A percentile compares a stretch with the other conserved stretches of the same genome.
Conservation (phyloP, 441 rosid genomes). For the Populus trichocarpa region DNA sequence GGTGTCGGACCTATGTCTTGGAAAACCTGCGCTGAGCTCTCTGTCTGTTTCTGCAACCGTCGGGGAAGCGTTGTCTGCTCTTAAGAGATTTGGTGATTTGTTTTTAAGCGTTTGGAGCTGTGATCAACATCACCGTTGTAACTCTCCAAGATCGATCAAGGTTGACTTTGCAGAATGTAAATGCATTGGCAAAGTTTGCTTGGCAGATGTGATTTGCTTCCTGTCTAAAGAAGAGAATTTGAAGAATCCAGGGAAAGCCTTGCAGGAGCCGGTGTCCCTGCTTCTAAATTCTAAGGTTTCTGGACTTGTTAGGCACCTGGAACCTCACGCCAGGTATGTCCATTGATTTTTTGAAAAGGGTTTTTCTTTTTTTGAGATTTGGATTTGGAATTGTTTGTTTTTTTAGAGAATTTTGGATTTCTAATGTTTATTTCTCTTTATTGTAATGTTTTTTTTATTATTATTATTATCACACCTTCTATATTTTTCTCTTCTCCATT, state of each 20-base stretch:
- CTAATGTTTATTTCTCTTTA: neutral
- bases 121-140: conserved; percentile 5
- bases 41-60: conserved; percentile 53
- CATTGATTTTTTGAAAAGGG: neutral
- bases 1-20: conserved; percentile 69
- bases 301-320: conserved; percentile 49
- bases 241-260: conserved; percentile 39
- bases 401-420: neutral
- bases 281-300: conserved; percentile 33
- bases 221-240: conserved; percentile 48
- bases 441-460: neutral
- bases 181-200: conserved; percentile 61
- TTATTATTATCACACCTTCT: neutral
- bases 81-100: conserved; percentile 37
- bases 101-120: conserved; percentile 65
- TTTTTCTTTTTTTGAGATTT: neutral
- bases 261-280: conserved; percentile 39
- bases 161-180: conserved; percentile 29
- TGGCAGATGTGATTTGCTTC: conserved; percentile 53
- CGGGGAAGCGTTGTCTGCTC: conserved; percentile 48
- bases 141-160: neutral
- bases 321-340: conserved; percentile 54
- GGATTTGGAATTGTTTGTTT: neutral
- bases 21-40: conserved; percentile 63
- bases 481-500: neutral